Conservation (phyloP, 331 rosid species). For the Quercus phellos region DNA sequence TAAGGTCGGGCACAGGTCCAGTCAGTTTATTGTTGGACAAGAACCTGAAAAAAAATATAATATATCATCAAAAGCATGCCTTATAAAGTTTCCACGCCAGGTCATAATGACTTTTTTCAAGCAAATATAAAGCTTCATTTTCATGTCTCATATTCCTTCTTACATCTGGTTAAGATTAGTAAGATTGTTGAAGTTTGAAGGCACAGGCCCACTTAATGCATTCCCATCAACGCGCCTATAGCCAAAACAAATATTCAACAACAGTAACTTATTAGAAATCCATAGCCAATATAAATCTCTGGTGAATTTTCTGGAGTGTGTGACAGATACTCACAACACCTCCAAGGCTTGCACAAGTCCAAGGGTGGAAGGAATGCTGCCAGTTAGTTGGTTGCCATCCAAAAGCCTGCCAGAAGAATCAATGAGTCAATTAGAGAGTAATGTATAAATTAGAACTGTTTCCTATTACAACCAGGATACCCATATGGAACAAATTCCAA, state of each 20-base stretch:
- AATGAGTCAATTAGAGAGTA: too few relatives aligned
- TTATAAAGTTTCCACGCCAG: background rate
- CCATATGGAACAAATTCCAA: too few relatives aligned
- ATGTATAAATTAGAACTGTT: too few relatives aligned
- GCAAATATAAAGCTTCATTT: background rate
- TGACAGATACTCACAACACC: slow-evolving; percentile 53
- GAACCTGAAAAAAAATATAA: slow-evolving; percentile 32
- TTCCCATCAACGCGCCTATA: slow-evolving; percentile 57
- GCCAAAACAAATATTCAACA: slow-evolving; percentile 12
- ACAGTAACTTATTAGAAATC: background rate
- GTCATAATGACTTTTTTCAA: background rate
- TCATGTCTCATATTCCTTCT: slow-evolving; percentile 21
- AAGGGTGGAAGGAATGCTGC: too few relatives aligned
- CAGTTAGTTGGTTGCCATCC: too few relatives aligned
- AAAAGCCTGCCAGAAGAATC: background rate
- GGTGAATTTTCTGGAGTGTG: background rate
- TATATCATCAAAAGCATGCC: background rate
- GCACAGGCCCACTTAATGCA: slow-evolving; percentile 34
- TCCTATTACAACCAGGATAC: too few relatives aligned
- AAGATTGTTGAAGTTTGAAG: slow-evolving; percentile 47
- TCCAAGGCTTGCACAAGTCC: slow-evolving; percentile 21
- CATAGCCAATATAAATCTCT: background rate
- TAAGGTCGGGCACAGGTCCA: slow-evolving; percentile 55
- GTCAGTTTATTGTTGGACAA: slow-evolving; percentile 49
- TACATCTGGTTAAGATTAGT: slow-evolving; percentile 38